Conservation (phyloP, 2,329 filamentous ascomycete species). For the Cryphonectria parasitica region DNA sequence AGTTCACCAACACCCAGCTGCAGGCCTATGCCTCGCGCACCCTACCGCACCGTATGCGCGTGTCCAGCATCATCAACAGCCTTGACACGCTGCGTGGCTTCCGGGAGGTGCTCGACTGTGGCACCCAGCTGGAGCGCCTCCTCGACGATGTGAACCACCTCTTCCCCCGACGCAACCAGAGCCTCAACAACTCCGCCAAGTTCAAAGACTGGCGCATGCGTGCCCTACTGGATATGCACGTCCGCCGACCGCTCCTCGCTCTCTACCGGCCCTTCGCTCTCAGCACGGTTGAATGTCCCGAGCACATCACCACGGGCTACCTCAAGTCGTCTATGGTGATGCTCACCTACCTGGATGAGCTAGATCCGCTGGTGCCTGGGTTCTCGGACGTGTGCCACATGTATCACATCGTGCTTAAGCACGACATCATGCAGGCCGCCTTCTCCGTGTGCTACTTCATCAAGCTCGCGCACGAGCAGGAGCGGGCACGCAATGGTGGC, state of each 20-base stretch:
- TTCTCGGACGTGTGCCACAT: slow-evolving; percentile 55
- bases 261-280: slow-evolving; percentile 60
- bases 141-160: slow-evolving; percentile 60
- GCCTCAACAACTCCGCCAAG: slow-evolving; percentile 47
- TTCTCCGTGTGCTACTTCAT: slow-evolving; percentile 62
- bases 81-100: slow-evolving; percentile 59
- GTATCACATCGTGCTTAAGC: slow-evolving; percentile 56
- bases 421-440: slow-evolving; percentile 59
- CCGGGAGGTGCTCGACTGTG: slow-evolving; percentile 56
- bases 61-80: slow-evolving; percentile 54
- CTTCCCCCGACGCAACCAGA: slow-evolving; percentile 49
- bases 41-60: slow-evolving; percentile 52
- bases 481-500: slow-evolving; percentile 4
- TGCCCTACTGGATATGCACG: slow-evolving; percentile 58
- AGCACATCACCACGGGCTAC: slow-evolving; percentile 56
- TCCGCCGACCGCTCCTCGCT: slow-evolving; percentile 55
- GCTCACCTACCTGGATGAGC: slow-evolving; percentile 58
- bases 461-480: slow-evolving; percentile 37
- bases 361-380: slow-evolving; percentile 51
- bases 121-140: slow-evolving; percentile 55
- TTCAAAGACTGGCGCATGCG: slow-evolving; percentile 57
- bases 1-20: slow-evolving; percentile 56
- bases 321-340: slow-evolving; percentile 59
- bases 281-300: slow-evolving; percentile 53
- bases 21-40: slow-evolving; percentile 59